A percentile compares a stretch with the other conserved stretches of the same genome.
Conservation (phyloP, 2,329 filamentous ascomycete genomes). For the Ceratocystis destructans region DNA sequence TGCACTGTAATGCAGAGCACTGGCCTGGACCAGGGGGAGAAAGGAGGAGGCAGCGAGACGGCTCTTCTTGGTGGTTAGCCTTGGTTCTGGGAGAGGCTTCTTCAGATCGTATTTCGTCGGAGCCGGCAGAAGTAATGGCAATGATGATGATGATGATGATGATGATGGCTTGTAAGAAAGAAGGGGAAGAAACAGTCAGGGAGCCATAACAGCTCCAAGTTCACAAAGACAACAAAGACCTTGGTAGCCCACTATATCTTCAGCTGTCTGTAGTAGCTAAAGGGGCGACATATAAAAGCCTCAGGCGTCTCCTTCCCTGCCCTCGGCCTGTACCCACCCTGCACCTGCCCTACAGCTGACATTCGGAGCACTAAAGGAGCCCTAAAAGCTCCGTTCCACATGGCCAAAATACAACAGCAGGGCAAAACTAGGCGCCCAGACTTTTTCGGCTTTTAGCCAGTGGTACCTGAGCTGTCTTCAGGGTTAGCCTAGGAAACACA, state of each 20-base stretch:
- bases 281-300: background rate
- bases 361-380: background rate
- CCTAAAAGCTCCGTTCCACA: background rate
- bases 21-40: slow-evolving; percentile 1
- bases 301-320: background rate
- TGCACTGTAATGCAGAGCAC: slow-evolving; percentile 8
- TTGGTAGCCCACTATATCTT: background rate
- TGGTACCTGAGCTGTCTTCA: background rate
- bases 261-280: background rate
- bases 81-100: background rate
- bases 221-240: background rate
- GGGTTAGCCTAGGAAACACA: background rate
- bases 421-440: background rate
- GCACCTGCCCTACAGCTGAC: background rate
- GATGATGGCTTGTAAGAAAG: background rate
- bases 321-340: background rate
- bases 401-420: background rate
- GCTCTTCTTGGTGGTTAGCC: background rate
- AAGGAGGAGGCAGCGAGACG: background rate
- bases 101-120: background rate
- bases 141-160: background rate
- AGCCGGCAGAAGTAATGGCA: background rate
- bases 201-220: no score
- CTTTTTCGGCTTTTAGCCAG: background rate
- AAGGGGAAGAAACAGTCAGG: background rate